Evolutionary conservation across 1,284 basidiomycete genomes (phyloP).

Genomic region (Cryptococcus sp.): DNA sequence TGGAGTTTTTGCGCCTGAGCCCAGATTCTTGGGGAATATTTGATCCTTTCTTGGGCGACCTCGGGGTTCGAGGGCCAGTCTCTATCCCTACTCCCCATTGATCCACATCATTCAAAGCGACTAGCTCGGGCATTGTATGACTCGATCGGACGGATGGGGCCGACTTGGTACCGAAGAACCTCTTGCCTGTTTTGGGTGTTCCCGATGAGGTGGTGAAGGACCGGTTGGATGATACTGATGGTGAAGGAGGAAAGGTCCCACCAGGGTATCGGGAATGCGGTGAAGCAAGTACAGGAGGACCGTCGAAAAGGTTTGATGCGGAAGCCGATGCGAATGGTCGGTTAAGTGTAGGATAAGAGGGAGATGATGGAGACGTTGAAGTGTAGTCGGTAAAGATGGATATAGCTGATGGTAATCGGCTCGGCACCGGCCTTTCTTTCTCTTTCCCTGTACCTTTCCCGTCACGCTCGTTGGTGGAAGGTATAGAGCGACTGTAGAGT

Average conservation of each 20-base stretch:
- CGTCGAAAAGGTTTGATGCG: too few species aligned
- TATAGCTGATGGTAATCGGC: too few species aligned
- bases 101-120: background rate
- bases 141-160: background rate
- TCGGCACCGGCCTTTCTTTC: too few species aligned
- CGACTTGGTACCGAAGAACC: background rate
- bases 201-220: background rate
- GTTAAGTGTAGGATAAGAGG: too few species aligned
- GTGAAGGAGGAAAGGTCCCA: background rate
- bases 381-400: too few species aligned
- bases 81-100: background rate
- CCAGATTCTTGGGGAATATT: background rate
- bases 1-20: background rate
- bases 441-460: too few species aligned
- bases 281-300: background rate
- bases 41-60: background rate
- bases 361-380: too few species aligned
- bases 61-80: background rate
- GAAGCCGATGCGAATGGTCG: too few species aligned
- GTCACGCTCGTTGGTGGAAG: too few species aligned
- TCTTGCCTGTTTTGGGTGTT: background rate
- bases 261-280: too few species aligned
- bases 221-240: background rate
- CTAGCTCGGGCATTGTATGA: background rate
- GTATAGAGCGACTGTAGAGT: too few species aligned